Base-by-base conservation (phyloP, 2,329 filamentous ascomycete species). In the Hypomyces perniciosus region DNA sequence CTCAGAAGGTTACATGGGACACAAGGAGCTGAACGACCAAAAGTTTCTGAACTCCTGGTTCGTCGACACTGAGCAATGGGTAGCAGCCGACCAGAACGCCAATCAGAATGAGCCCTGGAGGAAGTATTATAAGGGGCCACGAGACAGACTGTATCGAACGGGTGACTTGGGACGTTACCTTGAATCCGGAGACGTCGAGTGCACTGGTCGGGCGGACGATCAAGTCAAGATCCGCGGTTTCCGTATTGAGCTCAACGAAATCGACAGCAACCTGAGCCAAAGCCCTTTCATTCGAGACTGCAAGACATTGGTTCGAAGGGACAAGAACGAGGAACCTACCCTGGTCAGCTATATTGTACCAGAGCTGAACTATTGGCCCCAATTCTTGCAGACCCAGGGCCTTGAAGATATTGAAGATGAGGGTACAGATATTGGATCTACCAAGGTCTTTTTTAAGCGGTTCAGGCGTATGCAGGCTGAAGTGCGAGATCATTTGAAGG, bases 221-320 rank as follows among this genome's bases (percentile, higher is more conserved):
- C 92, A 97, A 65, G 88, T 96, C 72, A 99, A 97, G 75, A 92
- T 97, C 57, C 86, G 93, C 54, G 92, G 92, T 1, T 97, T 96
- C 77, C 80, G 92, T 54, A 95, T 99, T 59, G 93, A 99, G 71
- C 83, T 97, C 42, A 86, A 86, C 56, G 93, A 97, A 59, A 96
- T 97, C 58, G 91, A 97, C 67, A 86, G 78, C 39, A 85, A 95
- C 65, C 72, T 96, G 43, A 86, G 83, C 48, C 79, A 83, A 41
- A 81, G 88, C 68, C 83, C 81, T 1, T 71, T 95, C 27, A 80
- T 97, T 27, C 79, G 89, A 38, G 92, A 97, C 58, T 90, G 87
- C 68, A 84, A 89, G 58, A 97, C 92, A 0, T 72, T 97, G 3
- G 82, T 97, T 4, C 81, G 67, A 42, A 57, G 64, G 54, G 56